These are phyloP conservation scores for Vitis vinifera DNA, from an alignment of 164 flowering plant genomes.

Conservation along the genomic window DNA sequence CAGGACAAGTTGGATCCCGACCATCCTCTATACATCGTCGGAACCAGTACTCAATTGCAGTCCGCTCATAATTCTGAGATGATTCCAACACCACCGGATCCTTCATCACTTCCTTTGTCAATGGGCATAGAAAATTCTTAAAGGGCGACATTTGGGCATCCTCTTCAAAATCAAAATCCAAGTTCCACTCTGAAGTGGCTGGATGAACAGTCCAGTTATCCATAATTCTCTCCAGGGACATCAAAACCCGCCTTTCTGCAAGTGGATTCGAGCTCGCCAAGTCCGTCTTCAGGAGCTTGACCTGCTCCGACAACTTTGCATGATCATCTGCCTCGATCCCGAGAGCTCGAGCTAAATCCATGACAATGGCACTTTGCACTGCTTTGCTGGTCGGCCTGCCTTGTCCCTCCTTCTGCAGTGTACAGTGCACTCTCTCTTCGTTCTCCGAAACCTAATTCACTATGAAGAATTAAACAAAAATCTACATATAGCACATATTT, in stretches of 20 bases:
- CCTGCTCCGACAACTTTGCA: constrained; percentile 37
- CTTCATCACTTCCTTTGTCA: constrained; percentile 67
- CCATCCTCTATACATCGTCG: constrained; percentile 54
- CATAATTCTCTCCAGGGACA: constrained; percentile 38
- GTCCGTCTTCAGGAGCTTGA: constrained; percentile 45
- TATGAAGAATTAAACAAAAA: neutral
- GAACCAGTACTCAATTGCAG: constrained; percentile 63
- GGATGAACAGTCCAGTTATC: constrained; percentile 39
- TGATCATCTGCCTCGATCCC: constrained; percentile 41
- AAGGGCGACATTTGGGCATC: constrained; percentile 47
- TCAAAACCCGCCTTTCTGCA: constrained; percentile 39
- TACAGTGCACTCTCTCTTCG: constrained; percentile 48
- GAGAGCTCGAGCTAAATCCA: constrained; percentile 60
- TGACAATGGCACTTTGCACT: constrained; percentile 60
- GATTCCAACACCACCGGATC: constrained; percentile 62
- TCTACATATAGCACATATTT: neutral
- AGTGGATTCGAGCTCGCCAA: constrained; percentile 28
- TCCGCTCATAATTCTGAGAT: constrained; percentile 52
- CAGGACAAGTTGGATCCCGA: constrained; percentile 66
- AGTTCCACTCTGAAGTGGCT: neutral
- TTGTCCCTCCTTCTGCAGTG: constrained; percentile 43
- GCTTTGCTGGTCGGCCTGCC: constrained; percentile 44
- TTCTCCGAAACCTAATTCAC: constrained; percentile 48
- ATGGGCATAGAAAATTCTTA: constrained; percentile 61
- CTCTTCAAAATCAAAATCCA: constrained; percentile 41